These are phyloP conservation scores for Mucor racemosus DNA, from an alignment of 371 early-diverging fungal genomes.

Conservation along the genomic window DNA sequence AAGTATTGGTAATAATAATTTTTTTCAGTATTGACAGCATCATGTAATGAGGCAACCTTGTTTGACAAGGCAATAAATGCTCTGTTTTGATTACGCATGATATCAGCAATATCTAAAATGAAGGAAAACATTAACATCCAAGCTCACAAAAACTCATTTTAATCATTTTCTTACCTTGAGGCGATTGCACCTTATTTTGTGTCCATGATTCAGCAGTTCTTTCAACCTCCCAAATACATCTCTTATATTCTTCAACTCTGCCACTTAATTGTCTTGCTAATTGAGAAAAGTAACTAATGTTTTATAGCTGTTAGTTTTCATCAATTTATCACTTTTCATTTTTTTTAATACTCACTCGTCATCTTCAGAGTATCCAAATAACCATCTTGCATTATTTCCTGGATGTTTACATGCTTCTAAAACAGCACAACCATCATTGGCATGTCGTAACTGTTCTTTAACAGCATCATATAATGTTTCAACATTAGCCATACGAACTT, in stretches of 20 bases:
- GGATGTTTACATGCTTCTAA: constrained; percentile 48
- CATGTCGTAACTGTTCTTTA: constrained; percentile 42
- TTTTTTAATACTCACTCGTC: constrained; percentile 38
- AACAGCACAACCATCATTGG: constrained; percentile 41
- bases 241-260: constrained; percentile 46
- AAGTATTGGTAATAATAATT: constrained; percentile 43
- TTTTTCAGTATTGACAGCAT: constrained; percentile 56
- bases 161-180: constrained; percentile 40
- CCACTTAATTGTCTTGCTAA: constrained; percentile 31
- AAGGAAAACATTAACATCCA: neutral
- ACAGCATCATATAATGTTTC: constrained; percentile 38
- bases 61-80: constrained; percentile 66
- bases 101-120: constrained; percentile 52
- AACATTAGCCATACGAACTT: constrained; percentile 31
- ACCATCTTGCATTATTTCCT: constrained; percentile 39
- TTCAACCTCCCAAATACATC: constrained; percentile 50
- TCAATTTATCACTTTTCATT: too few relatives aligned
- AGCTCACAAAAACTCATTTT: neutral
- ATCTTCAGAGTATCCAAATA: constrained; percentile 46
- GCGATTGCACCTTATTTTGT: constrained; percentile 39
- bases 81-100: constrained; percentile 66
- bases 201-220: constrained; percentile 45
- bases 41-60: constrained; percentile 65
- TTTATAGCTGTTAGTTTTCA: too few relatives aligned
- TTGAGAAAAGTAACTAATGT: constrained; percentile 38